Evolutionary conservation across 1,284 basidiomycete species (phyloP).

Genomic region (Pterula multifida): DNA sequence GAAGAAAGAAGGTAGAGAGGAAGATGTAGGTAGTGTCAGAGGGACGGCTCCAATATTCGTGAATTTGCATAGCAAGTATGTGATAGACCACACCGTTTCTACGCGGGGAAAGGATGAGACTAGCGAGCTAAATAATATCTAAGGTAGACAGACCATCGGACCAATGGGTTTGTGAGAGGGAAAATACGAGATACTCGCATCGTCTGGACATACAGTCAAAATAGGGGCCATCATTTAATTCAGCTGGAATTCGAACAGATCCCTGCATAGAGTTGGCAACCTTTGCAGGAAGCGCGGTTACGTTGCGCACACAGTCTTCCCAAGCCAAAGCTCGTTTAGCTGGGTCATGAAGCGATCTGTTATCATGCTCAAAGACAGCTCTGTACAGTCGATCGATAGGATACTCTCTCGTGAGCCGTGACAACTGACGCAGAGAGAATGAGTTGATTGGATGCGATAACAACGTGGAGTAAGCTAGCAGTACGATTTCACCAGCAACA

Average conservation of each 20-base stretch:
- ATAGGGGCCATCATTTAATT: slow-evolving; percentile 41
- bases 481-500: slow-evolving; percentile 39
- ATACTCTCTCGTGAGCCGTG: slow-evolving; percentile 44
- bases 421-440: slow-evolving; percentile 39
- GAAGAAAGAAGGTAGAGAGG: slow-evolving; percentile 59
- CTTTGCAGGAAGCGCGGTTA: slow-evolving; percentile 49
- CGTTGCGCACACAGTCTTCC: slow-evolving; percentile 57
- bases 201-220: slow-evolving; percentile 39
- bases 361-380: slow-evolving; percentile 24
- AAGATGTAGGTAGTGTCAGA: slow-evolving; percentile 26
- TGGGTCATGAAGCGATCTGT: slow-evolving; percentile 7
- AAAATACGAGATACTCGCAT: slow-evolving; percentile 36
- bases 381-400: slow-evolving; percentile 56
- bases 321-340: slow-evolving; percentile 32
- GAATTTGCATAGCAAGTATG: slow-evolving; percentile 51
- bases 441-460: slow-evolving; percentile 35
- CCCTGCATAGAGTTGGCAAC: slow-evolving; percentile 50
- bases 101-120: slow-evolving; percentile 14
- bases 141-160: slow-evolving; percentile 15
- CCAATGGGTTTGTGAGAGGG: slow-evolving; percentile 16
- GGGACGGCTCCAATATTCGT: slow-evolving; percentile 57
- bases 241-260: slow-evolving; percentile 26
- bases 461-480: slow-evolving; percentile 50
- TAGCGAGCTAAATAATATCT: neutral
- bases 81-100: slow-evolving; percentile 24